Evolutionary conservation across 257 asterid genomes (phyloP), one percentile per base, ranked within the genome.

Genomic region (Asclepias syriaca): DNA sequence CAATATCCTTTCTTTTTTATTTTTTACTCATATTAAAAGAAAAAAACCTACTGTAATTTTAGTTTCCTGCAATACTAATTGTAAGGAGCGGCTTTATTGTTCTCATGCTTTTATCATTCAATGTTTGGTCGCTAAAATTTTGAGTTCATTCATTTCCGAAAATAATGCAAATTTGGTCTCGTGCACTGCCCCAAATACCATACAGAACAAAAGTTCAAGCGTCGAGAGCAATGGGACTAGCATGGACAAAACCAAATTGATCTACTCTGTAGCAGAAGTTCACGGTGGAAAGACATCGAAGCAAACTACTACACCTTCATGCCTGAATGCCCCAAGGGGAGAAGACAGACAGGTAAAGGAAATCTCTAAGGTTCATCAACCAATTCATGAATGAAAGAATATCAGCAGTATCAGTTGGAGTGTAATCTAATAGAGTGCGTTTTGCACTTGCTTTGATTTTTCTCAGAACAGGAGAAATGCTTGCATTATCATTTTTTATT

Each of bases 321-420:
- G 10, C 29, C 2, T 2, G 53, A 50, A 57, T 51, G 71, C 37
- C n/a, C 13, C 7, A 64, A 34, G 8, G 27, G 27, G 12, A 27
- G 66, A n/a, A 51, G 60, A 39, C 27, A 49, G 18, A 37, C 71
- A 66, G 72, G 77, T 66, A 66, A 56, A 66, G 3, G n/a, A 21
- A 65, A 32, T 22, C 64, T 64, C 9, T 55, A 15, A 51, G 21
- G 57, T 72, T 11, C 21, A 11, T 12, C 14, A 53, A 51, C 22
- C 77, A 39, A 48, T 22, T 65, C 70, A 68, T 49, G 46, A 50
- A 65, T 53, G 49, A 50, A 43, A 45, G 3, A 55, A 66, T 56
- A 29, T 66, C 66, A 40, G 0, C 12, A 24, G 49, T 18, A 53
- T n/a, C 6, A 18, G 66, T 0, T 15, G 24, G 66, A 27, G 12